Percentiles rank a stretch among this genome's conserved stretches.
Conservation (phyloP, 805 yeast genomes). For the Saturnispora besseyi region DNA sequence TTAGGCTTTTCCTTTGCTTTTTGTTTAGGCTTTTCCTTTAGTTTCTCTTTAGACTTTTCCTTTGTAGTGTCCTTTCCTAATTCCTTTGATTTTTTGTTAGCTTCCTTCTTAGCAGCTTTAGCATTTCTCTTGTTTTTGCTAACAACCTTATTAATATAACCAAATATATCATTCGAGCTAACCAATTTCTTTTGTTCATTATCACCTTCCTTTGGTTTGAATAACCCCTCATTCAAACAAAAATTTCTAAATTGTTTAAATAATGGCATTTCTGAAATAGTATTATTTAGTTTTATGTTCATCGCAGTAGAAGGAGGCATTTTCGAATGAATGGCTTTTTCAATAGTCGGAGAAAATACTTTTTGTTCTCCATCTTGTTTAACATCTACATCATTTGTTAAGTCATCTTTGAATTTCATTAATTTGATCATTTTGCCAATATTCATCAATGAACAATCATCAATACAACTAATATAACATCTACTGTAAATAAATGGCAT, state of each 20-base stretch:
- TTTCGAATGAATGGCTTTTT: conserved; percentile 26
- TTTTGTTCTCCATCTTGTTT: conserved; percentile 13
- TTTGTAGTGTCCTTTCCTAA: conserved; percentile 7
- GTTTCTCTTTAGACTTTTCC: conserved; percentile 3
- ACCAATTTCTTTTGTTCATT: not conserved
- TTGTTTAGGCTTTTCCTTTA: not conserved
- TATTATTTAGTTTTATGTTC: conserved; percentile 9
- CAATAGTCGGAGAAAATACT: conserved; percentile 28
- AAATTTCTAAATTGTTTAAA: conserved; percentile 11
- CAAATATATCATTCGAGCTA: not conserved
- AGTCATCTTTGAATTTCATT: conserved; percentile 21
- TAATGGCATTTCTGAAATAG: conserved; percentile 9
- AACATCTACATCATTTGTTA: not conserved
- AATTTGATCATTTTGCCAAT: conserved; percentile 23
- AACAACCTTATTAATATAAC: not conserved
- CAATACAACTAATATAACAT: conserved; percentile 32
- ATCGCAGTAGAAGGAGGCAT: conserved; percentile 18
- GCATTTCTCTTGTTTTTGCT: not conserved
- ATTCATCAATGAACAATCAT: conserved; percentile 19
- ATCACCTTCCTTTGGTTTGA: not conserved
- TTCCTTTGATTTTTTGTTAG: conserved; percentile 4
- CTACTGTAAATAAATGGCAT: conserved; percentile 34
- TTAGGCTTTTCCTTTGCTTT: not conserved
- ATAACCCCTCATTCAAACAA: not conserved
- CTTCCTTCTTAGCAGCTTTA: not conserved